phyloP scores from a whole-genome alignment of 495 filamentous ascomycete genomes.

The Cudoniella acicularis region DNA sequence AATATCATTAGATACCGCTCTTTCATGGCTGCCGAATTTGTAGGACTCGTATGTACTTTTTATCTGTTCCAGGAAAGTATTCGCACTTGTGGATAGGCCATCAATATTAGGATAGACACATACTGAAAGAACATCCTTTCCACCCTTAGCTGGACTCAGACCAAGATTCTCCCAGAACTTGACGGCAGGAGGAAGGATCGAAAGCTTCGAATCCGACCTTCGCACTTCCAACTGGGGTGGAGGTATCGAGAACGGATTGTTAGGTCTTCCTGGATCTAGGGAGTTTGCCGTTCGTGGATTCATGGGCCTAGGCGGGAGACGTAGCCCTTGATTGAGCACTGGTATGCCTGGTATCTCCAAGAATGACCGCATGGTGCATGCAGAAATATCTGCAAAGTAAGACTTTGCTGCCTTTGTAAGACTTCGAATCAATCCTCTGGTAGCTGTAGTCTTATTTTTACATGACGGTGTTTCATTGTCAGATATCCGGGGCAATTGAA shows the following conservation, averaged over 20 bases:
- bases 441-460: conserved; percentile 1
- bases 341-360: conserved; percentile 52
- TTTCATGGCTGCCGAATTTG: conserved; percentile 68
- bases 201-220: conserved; percentile 67
- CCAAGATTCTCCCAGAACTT: conserved; percentile 90
- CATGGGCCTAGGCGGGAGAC: conserved; percentile 41
- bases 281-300: conserved; percentile 31
- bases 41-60: conserved; percentile 73
- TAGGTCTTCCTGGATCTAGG: conserved; percentile 26
- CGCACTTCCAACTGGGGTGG: conserved; percentile 72
- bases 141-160: conserved; percentile 70
- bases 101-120: conserved; percentile 71
- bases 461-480: not conserved
- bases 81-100: conserved; percentile 54
- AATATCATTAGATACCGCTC: conserved; percentile 46
- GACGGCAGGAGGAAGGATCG: conserved; percentile 74
- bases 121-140: conserved; percentile 74
- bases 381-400: conserved; percentile 29
- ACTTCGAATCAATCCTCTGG: conserved; percentile 14
- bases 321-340: conserved; percentile 36
- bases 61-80: conserved; percentile 68
- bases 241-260: conserved; percentile 40
- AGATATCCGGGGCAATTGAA: conserved; percentile 22
- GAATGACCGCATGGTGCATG: conserved; percentile 42
- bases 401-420: conserved; percentile 16